Base-by-base conservation (phyloP, 2,329 filamentous ascomycete species). In the Hortaea werneckii region DNA sequence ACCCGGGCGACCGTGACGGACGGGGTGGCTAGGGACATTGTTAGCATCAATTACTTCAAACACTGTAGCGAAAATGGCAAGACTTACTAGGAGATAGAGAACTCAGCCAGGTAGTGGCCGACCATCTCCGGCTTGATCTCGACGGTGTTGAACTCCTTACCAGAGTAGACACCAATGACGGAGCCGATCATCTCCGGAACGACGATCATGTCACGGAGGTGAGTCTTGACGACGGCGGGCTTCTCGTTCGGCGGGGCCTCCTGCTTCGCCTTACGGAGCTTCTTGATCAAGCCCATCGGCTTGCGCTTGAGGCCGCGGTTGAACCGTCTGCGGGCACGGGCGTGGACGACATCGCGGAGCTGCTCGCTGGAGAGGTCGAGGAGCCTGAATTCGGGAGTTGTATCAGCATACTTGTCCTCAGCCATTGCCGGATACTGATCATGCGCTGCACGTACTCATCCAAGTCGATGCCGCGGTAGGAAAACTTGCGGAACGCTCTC, bases 61-160 rank as follows among this genome's bases (percentile, higher is more conserved):
- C 11, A 38, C 8, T 5, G 4, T 26, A 34, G 41, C 6, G 28
- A 32, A 12, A 8, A 28, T 40, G 29, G 6, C 28, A 28, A 9
- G 32, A 87, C 87, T 65, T 85, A 94, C 87, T 98, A 98, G 78
- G 90, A 92, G 79, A 98, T 98, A 62, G 89, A 95, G 82, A 98
- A 98, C 78, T 98, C 92, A 68, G 80, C 92, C 61, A 98, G 80
- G 81, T 95, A 95, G 80, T 96, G 90, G 72, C 92, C 92, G 74
- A 98, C 92, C 92, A 98, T 98, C 82, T 98, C 92, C 65, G 92
- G 92, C 84, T 95, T 95, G 79, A 98, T 92, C 77, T 98, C 92
- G 65, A 98, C 89, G 82, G 95, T 90, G 85, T 98, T 98, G 86
- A 98, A 98, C 77, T 96, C 89, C 85, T 98, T 98, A 71, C 92